These are phyloP conservation scores for Penicillium longicatenatum DNA, from an alignment of 495 filamentous ascomycete species.

Conservation along the genomic window DNA sequence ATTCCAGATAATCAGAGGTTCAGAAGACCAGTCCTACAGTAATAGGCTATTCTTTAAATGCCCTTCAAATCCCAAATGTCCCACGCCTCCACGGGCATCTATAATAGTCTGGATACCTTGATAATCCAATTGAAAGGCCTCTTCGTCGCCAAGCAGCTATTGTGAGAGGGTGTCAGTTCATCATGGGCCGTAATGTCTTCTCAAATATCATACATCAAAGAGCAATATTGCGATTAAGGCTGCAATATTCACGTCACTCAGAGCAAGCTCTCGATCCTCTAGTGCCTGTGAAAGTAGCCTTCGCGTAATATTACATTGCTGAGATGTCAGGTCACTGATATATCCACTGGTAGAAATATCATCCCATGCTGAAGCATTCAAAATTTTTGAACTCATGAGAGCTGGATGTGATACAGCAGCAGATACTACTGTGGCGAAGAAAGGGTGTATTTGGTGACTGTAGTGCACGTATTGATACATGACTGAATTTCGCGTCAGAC, in stretches of 20 bases:
- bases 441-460: constrained; percentile 21
- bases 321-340: constrained; percentile 15
- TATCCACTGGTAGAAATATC: constrained; percentile 13
- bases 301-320: constrained; percentile 16
- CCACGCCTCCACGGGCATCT: constrained; percentile 9
- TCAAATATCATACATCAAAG: constrained; percentile 17
- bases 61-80: constrained; percentile 17
- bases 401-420: constrained; percentile 13
- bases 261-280: neutral
- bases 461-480: constrained; percentile 19
- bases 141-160: constrained; percentile 17
- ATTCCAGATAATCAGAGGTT: neutral
- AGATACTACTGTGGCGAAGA: constrained; percentile 13
- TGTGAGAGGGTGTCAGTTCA: neutral
- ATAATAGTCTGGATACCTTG: constrained; percentile 2
- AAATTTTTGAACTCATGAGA: constrained; percentile 25
- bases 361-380: constrained; percentile 26
- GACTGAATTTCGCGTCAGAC: constrained; percentile 1
- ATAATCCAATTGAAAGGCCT: constrained; percentile 12
- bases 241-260: constrained; percentile 10
- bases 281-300: constrained; percentile 8
- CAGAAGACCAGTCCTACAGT: constrained; percentile 3
- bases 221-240: constrained; percentile 16
- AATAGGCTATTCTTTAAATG: constrained; percentile 14
- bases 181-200: neutral